A percentile compares a stretch with the other conserved stretches of the same genome.
phyloP scores from a whole-genome alignment of 2,329 filamentous ascomycete genomes.

The Apiospora marii region DNA sequence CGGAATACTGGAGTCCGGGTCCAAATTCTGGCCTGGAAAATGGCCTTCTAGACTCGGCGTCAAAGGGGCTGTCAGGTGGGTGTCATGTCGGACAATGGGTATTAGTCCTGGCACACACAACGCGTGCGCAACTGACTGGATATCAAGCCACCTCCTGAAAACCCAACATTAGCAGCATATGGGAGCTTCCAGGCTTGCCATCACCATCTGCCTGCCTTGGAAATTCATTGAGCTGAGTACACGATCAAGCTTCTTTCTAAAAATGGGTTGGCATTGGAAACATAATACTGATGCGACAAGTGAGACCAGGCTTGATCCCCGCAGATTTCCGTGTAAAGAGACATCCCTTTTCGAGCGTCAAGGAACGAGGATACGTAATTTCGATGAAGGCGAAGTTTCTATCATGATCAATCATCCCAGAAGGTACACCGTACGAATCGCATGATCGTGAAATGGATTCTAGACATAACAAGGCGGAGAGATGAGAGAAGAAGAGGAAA shows the following conservation, averaged over 20 bases:
- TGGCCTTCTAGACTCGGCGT: background rate
- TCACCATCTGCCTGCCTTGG: background rate
- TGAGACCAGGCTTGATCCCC: background rate
- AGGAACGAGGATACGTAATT: background rate
- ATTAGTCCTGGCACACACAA: background rate
- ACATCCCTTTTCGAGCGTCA: background rate
- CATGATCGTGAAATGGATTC: background rate
- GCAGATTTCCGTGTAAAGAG: background rate
- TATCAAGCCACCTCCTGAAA: background rate
- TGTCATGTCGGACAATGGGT: background rate
- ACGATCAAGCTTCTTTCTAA: background rate
- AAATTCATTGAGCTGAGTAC: background rate
- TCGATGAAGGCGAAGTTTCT: background rate
- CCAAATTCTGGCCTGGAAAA: background rate
- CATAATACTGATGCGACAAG: background rate
- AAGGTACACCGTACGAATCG: background rate
- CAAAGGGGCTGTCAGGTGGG: background rate
- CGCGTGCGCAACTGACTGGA: slow-evolving; percentile 7
- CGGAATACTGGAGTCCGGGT: slow-evolving; percentile 17
- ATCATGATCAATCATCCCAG: background rate
- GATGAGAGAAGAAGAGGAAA: background rate
- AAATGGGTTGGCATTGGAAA: background rate
- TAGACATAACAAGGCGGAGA: background rate
- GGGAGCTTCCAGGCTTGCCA: background rate
- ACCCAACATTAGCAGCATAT: background rate